Base-by-base conservation (phyloP, 2,329 filamentous ascomycete genomes). In the Arthrinium phaeospermum region DNA sequence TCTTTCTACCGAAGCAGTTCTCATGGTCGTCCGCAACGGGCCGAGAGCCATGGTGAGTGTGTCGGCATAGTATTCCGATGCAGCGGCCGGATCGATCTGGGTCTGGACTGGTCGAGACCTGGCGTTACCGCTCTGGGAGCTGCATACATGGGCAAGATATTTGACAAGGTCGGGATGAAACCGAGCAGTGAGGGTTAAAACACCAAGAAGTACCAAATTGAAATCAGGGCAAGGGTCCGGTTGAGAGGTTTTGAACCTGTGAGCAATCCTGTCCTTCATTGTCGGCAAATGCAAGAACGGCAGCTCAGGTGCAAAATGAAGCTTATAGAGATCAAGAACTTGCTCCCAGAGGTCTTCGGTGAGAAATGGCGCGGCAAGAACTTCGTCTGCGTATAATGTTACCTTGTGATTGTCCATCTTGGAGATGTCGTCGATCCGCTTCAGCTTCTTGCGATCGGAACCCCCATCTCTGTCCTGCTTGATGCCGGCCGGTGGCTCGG, bases 281-380 rank as follows among this genome's bases (percentile, higher is more conserved):
- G 89, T 92, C 2, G 90, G 87, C 6, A 91, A 84, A 78, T 94
- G 92, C 10, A 94, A 80, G 77, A 94, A 94, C 0, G 92, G 90
- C 51, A 94, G 85, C 78, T 94, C 92, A 0, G 92, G 91, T 0
- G 91, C 90, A 79, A 92, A 94, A 78, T 94, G 91, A 57, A 91
- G 85, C 76, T 91, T 90, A 80, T 92, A 94, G 41, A 93, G 89
- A 75, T 90, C 89, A 76, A 93, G 92, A 49, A 94, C 82, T 77
- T 93, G 89, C 53, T 88, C 87, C 92, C 92, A 94, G 5, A 93
- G 81, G 69, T 90, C 85, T 45, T 88, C 85, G 1, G 90, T 93
- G 37, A 94, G 83, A 70, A 92, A 86, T 0, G 86, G 85, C 3
- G 89, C 86, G 30, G 91, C 87, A 41, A 94, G 83, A 0, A 91